Evolutionary conservation across 2,329 filamentous ascomycete species (phyloP).

Genomic region (Arthrobotrys conoides): DNA sequence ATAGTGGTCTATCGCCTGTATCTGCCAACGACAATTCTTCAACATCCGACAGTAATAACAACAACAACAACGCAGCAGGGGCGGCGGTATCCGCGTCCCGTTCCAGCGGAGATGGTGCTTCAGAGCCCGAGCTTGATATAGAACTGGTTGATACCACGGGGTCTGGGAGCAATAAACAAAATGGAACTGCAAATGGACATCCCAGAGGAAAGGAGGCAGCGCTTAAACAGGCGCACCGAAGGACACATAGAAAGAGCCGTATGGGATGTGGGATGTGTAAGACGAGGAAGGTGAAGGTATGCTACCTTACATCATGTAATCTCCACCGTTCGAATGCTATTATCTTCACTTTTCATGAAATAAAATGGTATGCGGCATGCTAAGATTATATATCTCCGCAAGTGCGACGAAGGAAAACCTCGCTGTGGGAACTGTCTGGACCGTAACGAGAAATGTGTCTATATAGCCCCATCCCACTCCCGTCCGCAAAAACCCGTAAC

Average conservation of each 20-base stretch:
- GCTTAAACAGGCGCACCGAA: constrained; percentile 49
- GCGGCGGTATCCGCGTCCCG: not conserved
- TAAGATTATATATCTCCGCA: not conserved
- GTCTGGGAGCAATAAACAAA: not conserved
- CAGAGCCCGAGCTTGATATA: constrained; percentile 41
- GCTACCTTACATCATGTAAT: constrained; percentile 19
- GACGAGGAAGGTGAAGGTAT: constrained; percentile 59
- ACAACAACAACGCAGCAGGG: too few relatives aligned
- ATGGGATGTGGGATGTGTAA: constrained; percentile 60
- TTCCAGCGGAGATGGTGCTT: constrained; percentile 12
- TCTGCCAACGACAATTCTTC: constrained; percentile 5
- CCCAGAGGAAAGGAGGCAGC: constrained; percentile 42
- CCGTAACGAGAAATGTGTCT: constrained; percentile 54
- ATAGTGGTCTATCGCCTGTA: constrained; percentile 2
- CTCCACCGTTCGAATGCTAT: not conserved
- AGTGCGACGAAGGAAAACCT: constrained; percentile 59
- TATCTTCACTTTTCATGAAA: not conserved
- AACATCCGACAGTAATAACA: not conserved
- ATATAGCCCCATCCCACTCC: constrained; percentile 31
- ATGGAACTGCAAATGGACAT: constrained; percentile 8
- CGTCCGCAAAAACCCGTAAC: constrained; percentile 44
- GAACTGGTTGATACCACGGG: constrained; percentile 23
- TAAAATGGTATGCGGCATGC: not conserved
- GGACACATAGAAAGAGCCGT: constrained; percentile 57
- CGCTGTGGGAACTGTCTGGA: constrained; percentile 58